phyloP scores from a whole-genome alignment of 352 stramenopile genomes.

The Ochromonadaceae sp. region DNA sequence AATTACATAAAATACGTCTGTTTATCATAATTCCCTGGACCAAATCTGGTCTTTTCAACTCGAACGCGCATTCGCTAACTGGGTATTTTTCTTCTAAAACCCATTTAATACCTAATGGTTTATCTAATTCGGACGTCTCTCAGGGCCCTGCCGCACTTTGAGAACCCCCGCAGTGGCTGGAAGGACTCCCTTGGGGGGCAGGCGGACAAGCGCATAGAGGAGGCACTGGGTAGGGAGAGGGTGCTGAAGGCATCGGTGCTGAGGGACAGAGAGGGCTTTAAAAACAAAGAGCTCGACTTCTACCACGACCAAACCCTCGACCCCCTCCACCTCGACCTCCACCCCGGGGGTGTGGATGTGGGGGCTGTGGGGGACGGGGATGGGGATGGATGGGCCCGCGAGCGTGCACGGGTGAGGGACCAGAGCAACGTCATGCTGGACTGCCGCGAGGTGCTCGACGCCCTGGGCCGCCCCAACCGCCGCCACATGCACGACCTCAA shows the following conservation, averaged over 20 bases:
- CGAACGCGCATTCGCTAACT: too few relatives aligned
- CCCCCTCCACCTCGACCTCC: background rate
- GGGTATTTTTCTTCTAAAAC: too few relatives aligned
- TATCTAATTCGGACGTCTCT: too few relatives aligned
- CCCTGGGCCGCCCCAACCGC: constrained; percentile 5
- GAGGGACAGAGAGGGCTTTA: background rate
- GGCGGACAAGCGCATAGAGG: constrained; percentile 6
- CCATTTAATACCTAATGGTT: too few relatives aligned
- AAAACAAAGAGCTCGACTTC: background rate
- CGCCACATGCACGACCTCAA: constrained; percentile 41
- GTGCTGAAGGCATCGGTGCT: background rate
- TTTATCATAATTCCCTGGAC: too few relatives aligned
- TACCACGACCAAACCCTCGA: background rate
- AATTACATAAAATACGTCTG: too few relatives aligned
- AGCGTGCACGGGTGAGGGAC: background rate
- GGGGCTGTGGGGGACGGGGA: background rate
- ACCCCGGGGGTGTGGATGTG: background rate
- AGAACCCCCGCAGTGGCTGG: constrained; percentile 16
- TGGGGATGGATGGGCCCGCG: background rate
- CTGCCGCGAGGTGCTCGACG: constrained; percentile 15
- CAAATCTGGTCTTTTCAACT: too few relatives aligned
- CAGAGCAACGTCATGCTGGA: constrained; percentile 17
- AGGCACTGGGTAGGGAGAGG: background rate
- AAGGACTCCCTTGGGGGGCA: background rate
- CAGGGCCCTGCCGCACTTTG: background rate